Evolutionary conservation across 1,284 basidiomycete species (phyloP), one percentile per base, ranked within the genome.

Genomic region (Pseudozyma thailandica): DNA sequence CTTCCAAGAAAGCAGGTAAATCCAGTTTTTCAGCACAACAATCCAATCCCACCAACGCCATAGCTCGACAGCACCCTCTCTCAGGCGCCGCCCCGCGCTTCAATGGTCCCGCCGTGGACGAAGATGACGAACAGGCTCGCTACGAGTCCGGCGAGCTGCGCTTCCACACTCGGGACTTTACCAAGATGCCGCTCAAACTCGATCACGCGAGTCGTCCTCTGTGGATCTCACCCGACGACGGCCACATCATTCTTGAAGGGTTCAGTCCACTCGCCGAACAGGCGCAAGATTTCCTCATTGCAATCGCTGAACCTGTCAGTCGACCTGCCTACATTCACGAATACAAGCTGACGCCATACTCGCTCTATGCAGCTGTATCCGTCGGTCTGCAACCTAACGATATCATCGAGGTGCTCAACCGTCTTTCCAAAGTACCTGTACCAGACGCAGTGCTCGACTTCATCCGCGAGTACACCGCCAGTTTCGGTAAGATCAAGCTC

Each of bases 241-340:
- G 74, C 5, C 78, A 79, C 47, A 82, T 82, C 63, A 82, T 81
- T 33, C 57, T 82, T 23, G 81, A 82, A 42, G 81, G 79, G 15
- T 82, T 82, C 66, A 82, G 79, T 52, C 92, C 95, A 1, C 93
- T 98, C 62, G 95, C 96, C 26, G 92, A 95, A 78, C 94, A 97
- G 84, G 96, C 96, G 3, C 95, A 98, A 84, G 96, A 99, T 83
- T 98, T 99, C 79, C 87, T 98, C 38, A 92, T 96, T 55, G 95
- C 96, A 47, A 98, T 99, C 51, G 93, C 94, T 77, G 96, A 99
- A 85, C 96, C 96, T 72, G 94, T 98, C 81, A 98, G 94, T 86
- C 90, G 96, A 86, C 96, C 96, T 39, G 90, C 92, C 30, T 92
- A 96, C 84, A 95, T 98, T 69, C 96, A 99, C 85, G 96, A 98